Base-by-base conservation (phyloP, 495 filamentous ascomycete genomes). In the Aspergillus panamensis region DNA sequence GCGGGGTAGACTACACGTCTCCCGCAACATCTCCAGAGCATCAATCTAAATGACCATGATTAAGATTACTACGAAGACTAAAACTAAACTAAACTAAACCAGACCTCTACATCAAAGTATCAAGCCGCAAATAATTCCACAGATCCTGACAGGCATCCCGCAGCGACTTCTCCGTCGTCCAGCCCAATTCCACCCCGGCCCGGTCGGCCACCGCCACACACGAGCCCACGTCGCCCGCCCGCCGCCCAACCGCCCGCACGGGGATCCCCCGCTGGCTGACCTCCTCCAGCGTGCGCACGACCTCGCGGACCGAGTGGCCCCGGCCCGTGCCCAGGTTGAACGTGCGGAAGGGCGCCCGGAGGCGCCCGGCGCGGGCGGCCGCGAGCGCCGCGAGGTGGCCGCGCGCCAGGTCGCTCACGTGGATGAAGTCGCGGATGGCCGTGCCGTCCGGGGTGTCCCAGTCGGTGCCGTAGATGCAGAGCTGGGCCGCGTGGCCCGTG, bases 111-210 rank as follows among this genome's bases (percentile, higher is more conserved):
- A 47, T 7, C 9, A 53, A 40, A 40, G 16, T 17, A 1, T 50
- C 44, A 0, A 49, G 2, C 6, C 14, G 47, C 42, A 74, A 51
- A 54, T 69, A 95, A 62, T 84, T 85, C 87, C 90, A 95, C 51
- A 96, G 78, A 69, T 95, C 89, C 59, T 79, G 77, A 69, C 91
- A 96, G 1, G 89, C 89, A 69, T 92, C 81, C 69, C 91, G 86
- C 61, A 96, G 76, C 5, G 87, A 87, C 51, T 84, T 80, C 71
- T 91, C 78, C 8, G 91, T 91, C 77, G 87, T 90, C 91, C 91
- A 96, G 12, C 82, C 72, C 16, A 96, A 80, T 78, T 96, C 91
- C 62, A 82, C 68, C 62, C 89, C 90, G 6, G 91, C 89, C 25
- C 87, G 80, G 16, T 82, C 82, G 29, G 88, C 88, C 68, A 92